These are phyloP conservation scores for Pseudodiploospora longispora DNA, from an alignment of 2,329 filamentous ascomycete species.

Conservation along the genomic window DNA sequence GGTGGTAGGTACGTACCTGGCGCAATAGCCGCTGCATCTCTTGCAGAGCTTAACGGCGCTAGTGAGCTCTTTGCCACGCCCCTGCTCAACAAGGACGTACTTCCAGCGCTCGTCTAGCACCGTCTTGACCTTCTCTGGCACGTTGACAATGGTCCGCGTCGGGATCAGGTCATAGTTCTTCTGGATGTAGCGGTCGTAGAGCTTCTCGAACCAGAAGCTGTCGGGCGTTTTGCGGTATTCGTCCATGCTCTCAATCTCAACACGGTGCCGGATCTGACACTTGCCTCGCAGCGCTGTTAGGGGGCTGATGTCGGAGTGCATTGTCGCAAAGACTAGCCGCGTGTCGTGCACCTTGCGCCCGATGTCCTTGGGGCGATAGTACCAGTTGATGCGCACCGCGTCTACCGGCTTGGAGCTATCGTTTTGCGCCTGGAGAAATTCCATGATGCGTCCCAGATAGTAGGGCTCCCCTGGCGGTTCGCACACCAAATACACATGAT, in stretches of 20 bases:
- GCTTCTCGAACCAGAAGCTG: slow-evolving; percentile 93
- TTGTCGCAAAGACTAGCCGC: slow-evolving; percentile 86
- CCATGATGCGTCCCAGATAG: slow-evolving; percentile 96
- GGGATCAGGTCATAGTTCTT: slow-evolving; percentile 97
- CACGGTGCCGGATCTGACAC: slow-evolving; percentile 82
- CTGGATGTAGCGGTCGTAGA: slow-evolving; percentile 97
- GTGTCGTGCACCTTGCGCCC: slow-evolving; percentile 86
- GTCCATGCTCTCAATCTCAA: slow-evolving; percentile 75
- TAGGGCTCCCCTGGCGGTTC: slow-evolving; percentile 97
- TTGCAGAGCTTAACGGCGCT: slow-evolving; percentile 95
- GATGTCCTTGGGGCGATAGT: slow-evolving; percentile 93
- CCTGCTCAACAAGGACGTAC: slow-evolving; percentile 89
- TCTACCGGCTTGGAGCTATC: slow-evolving; percentile 68
- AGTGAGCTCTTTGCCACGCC: slow-evolving; percentile 88
- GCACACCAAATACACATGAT: slow-evolving; percentile 90
- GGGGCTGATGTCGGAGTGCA: slow-evolving; percentile 96
- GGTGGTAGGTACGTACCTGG: slow-evolving; percentile 53
- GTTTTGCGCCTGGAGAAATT: slow-evolving; percentile 81
- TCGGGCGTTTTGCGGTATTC: slow-evolving; percentile 78
- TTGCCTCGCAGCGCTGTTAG: slow-evolving; percentile 88
- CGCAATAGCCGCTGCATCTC: slow-evolving; percentile 83
- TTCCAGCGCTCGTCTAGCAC: slow-evolving; percentile 95
- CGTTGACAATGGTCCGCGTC: slow-evolving; percentile 86
- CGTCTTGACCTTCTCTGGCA: slow-evolving; percentile 89
- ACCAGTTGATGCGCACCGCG: slow-evolving; percentile 92